These are phyloP conservation scores for Aspergillus sp. DNA, from an alignment of 2,329 filamentous ascomycete genomes.

Conservation along the genomic window DNA sequence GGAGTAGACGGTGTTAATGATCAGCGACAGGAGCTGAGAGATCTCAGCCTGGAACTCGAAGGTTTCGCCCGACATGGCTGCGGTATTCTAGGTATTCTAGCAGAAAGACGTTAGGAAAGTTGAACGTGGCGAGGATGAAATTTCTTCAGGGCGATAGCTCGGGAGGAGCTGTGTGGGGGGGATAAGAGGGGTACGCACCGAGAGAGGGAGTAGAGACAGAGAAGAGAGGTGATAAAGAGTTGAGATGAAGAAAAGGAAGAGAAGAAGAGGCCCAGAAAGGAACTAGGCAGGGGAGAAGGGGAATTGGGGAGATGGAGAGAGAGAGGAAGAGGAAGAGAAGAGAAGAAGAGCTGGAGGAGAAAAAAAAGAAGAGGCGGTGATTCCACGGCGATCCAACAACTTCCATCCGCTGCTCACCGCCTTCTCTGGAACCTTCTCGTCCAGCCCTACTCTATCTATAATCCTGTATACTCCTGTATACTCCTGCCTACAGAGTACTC, in stretches of 20 bases:
- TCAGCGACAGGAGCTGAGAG: slow-evolving; percentile 98
- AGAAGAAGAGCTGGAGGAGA: slow-evolving; percentile 10
- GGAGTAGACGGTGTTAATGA: slow-evolving; percentile 99
- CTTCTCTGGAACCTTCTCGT: slow-evolving; percentile 2
- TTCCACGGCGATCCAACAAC: slow-evolving; percentile 33
- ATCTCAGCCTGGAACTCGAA: slow-evolving; percentile 99
- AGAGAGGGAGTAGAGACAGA: no score
- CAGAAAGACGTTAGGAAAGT: slow-evolving; percentile 4
- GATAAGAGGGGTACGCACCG: no score
- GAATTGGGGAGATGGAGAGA: slow-evolving; percentile 7
- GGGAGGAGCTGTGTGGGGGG: no score
- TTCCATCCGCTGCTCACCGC: slow-evolving; percentile 19
- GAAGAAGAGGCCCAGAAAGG: slow-evolving; percentile 2
- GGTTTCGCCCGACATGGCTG: slow-evolving; percentile 75
- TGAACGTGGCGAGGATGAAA: no score
- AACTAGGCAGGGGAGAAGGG: slow-evolving; percentile 2
- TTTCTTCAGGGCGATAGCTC: no score
- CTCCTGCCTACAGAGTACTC: no score
- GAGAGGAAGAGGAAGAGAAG: slow-evolving; percentile 6
- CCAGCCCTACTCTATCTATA: background rate
- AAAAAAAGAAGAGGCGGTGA: slow-evolving; percentile 10
- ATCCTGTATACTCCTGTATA: background rate
- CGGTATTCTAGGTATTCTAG: slow-evolving; percentile 4
- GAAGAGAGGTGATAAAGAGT: slow-evolving; percentile 4
- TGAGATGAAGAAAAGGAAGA: slow-evolving; percentile 5